Base-by-base conservation (phyloP, 1,284 basidiomycete genomes). In the Ceratobasidium sp. region DNA sequence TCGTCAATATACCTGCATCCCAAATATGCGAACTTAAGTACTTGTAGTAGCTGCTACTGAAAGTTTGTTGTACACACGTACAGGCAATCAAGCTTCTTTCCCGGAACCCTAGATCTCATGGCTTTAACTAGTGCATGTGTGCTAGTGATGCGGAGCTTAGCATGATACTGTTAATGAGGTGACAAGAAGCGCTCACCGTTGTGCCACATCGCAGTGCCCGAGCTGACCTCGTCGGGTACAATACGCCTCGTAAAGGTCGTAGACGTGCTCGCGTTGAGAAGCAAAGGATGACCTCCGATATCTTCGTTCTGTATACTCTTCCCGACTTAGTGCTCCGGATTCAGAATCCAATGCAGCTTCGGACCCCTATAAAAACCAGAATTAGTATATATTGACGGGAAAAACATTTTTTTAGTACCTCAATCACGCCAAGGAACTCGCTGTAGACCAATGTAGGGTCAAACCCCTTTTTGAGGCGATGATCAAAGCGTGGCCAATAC, bases 1-100 rank as follows among this genome's bases (percentile, higher is more conserved):
- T 91, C 89, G 68, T 91, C 90, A 1, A 91, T 81, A 74, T 88
- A 90, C 87, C 90, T 70, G 72, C 82, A 87, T 72, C 89, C 84
- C 1, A 89, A 73, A 65, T 12, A 88, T 71, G 1, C 20, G 22
- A 0, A 74, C 76, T 73, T 22, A 45, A 22, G n/a, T n/a, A 45
- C 13, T 45, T 5, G 43, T 22, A 45, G 43, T 22, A 45, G n/a
- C n/a, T n/a, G n/a, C n/a, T n/a, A n/a, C n/a, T n/a, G n/a, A n/a
- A 45, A 45, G 43, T 45, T n/a, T n/a, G n/a, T n/a, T n/a, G n/a
- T n/a, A n/a, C 17, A 17, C 8, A 71, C 70, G 32, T 71, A 71
- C 8, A 60, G 45, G 25, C 20, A 69, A 38, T 69, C 68, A 22
- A 69, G 22, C 10, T 20, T 7, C 13, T 53, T 31, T 1, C 68